Evolutionary conservation across 2,329 filamentous ascomycete genomes (phyloP).

Genomic region (Penicillium sp.): DNA sequence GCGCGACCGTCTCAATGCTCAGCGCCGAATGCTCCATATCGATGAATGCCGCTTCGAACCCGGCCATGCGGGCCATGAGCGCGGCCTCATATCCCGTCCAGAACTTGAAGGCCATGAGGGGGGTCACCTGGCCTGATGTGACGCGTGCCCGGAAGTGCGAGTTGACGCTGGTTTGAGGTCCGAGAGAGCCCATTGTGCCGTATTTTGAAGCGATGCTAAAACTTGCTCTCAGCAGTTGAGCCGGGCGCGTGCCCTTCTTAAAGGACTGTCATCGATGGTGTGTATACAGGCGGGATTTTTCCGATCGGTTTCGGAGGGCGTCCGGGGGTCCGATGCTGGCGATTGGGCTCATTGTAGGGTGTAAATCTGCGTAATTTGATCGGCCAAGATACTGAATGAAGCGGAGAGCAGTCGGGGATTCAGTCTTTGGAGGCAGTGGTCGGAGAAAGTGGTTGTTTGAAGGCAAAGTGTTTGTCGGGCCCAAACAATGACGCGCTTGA

Average conservation of each 20-base stretch:
- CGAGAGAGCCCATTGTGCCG: slow-evolving; percentile 26
- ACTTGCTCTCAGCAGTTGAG: neutral
- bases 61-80: slow-evolving; percentile 48
- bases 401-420: neutral
- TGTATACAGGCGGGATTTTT: slow-evolving; percentile 4
- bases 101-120: slow-evolving; percentile 37
- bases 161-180: slow-evolving; percentile 22
- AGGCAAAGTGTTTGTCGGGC: no score
- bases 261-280: neutral
- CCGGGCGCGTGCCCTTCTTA: neutral
- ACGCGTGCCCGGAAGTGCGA: slow-evolving; percentile 38
- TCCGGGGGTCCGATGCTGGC: neutral
- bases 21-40: slow-evolving; percentile 53
- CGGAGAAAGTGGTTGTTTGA: no score
- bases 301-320: slow-evolving; percentile 3
- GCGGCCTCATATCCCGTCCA: slow-evolving; percentile 42
- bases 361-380: neutral
- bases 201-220: neutral
- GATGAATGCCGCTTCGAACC: slow-evolving; percentile 49
- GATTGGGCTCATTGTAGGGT: neutral
- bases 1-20: slow-evolving; percentile 41
- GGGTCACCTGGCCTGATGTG: slow-evolving; percentile 35
- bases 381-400: neutral
- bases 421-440: neutral
- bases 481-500: no score